These are phyloP conservation scores for Halocafeteria seosinensis DNA, from an alignment of 108 stramenopile genomes.

Conservation along the genomic window DNA sequence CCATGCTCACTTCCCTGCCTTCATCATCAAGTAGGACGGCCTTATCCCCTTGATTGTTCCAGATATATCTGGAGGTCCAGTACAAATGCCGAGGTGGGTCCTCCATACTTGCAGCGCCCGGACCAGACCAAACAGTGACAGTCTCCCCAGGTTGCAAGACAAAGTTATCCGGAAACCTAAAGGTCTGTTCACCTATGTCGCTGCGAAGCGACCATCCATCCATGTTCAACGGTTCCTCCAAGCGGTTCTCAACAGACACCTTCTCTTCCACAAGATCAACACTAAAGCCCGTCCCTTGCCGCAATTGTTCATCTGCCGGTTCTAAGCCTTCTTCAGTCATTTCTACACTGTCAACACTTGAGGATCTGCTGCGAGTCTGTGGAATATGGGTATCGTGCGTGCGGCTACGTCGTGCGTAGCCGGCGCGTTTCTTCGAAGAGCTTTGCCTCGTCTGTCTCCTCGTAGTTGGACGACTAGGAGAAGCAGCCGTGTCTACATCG, in stretches of 20 bases:
- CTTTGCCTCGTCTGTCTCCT: too few relatives aligned
- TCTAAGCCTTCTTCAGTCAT: too few relatives aligned
- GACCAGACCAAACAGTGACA: neutral
- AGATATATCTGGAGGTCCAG: neutral
- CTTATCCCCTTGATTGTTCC: neutral
- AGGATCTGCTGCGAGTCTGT: too few relatives aligned
- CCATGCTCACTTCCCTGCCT: neutral
- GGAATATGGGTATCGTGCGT: too few relatives aligned
- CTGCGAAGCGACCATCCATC: neutral
- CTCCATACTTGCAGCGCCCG: neutral
- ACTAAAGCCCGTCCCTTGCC: neutral
- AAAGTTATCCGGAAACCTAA: neutral
- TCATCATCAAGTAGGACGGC: neutral
- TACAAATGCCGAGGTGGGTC: neutral
- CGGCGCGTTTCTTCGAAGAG: too few relatives aligned
- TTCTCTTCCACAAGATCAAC: neutral
- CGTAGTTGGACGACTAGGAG: too few relatives aligned
- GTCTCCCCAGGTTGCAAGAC: neutral
- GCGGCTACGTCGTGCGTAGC: too few relatives aligned
- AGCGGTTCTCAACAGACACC: neutral
- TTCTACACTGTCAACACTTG: too few relatives aligned
- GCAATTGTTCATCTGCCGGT: too few relatives aligned
- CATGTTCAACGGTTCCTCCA: neutral
- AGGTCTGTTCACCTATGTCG: neutral
- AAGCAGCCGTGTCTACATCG: too few relatives aligned